Evolutionary conservation across 164 flowering plant genomes (phyloP), one percentile per base, ranked within the genome.

Genomic region (Kalanchoe fedtschenkoi): DNA sequence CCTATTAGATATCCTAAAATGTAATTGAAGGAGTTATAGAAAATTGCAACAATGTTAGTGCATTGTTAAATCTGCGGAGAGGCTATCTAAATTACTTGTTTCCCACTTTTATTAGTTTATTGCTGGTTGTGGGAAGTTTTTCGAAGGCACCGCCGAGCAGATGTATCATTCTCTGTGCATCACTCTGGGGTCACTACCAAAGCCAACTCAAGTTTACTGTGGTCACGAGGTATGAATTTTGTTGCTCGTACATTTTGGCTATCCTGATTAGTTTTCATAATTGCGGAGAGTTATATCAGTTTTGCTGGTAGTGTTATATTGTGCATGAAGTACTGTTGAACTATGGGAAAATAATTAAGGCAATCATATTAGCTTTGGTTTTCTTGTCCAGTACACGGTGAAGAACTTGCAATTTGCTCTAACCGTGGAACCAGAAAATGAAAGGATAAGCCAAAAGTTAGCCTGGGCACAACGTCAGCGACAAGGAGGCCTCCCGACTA

Each of bases 91-190:
- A 37, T 59, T 4, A 59, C n/a, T 13, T 55, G 34, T 16, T n/a
- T 61, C 14, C 5, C 24, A 35, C 54, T 44, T 46, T 66, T 32
- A 65, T 60, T 56, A 90, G 98, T 93, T 93, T 63, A 60, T 93
- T 62, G 97, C 92, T 72, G 97, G 98, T 6, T 90, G 98, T 70
- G 97, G 98, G 47, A 93, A 81, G 64, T 90, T 90, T 67, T 86
- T 88, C 60, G 97, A 93, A 74, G 98, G 98, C 65, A 82, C 96
- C 37, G 90, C 98, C 62, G 97, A 93, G 34, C 88, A 93, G 67
- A 93, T 93, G 98, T 77, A 93, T 70, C 85, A 88, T 58, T 93
- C 98, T 0, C 76, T 93, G 4, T 93, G 98, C 73, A 80, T 78
- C n/a, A 90, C 88, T 5, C 64, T 93, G 75, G 84, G 80, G 44